Evolutionary conservation across 2,329 filamentous ascomycete genomes (phyloP).

Genomic region (Akanthomyces muscarius): DNA sequence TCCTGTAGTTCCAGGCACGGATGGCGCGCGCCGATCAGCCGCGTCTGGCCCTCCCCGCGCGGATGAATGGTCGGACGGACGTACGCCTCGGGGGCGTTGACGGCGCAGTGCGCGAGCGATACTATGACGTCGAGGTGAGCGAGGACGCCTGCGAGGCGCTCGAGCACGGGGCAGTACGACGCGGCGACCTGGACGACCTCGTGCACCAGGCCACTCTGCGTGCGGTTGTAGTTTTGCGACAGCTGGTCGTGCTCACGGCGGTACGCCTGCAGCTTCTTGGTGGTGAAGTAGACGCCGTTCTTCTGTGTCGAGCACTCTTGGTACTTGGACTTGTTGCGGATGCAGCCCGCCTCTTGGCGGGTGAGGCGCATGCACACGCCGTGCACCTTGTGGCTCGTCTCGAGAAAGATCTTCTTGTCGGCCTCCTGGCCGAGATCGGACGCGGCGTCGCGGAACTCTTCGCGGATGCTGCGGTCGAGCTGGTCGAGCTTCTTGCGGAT

Average conservation of each 20-base stretch:
- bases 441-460: slow-evolving; percentile 72
- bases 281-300: slow-evolving; percentile 98
- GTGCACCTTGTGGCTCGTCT: slow-evolving; percentile 84
- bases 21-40: slow-evolving; percentile 89
- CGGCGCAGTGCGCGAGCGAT: slow-evolving; percentile 85
- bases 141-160: slow-evolving; percentile 81
- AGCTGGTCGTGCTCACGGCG: slow-evolving; percentile 91
- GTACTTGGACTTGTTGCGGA: slow-evolving; percentile 85
- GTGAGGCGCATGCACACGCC: slow-evolving; percentile 96
- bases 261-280: slow-evolving; percentile 70
- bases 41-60: slow-evolving; percentile 80
- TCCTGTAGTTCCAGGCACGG: slow-evolving; percentile 99
- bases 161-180: slow-evolving; percentile 90
- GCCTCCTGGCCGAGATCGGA: slow-evolving; percentile 82
- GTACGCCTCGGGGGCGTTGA: slow-evolving; percentile 89
- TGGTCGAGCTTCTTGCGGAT: slow-evolving; percentile 90
- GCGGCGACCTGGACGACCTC: slow-evolving; percentile 92
- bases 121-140: slow-evolving; percentile 95
- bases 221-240: slow-evolving; percentile 90
- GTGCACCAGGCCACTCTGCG: slow-evolving; percentile 82
- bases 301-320: slow-evolving; percentile 97
- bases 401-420: slow-evolving; percentile 98
- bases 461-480: slow-evolving; percentile 74
- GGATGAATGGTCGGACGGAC: slow-evolving; percentile 86
- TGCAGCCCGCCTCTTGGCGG: slow-evolving; percentile 83